Base-by-base conservation (phyloP, 768 basidiomycete species). In the Heimioporus sp. region DNA sequence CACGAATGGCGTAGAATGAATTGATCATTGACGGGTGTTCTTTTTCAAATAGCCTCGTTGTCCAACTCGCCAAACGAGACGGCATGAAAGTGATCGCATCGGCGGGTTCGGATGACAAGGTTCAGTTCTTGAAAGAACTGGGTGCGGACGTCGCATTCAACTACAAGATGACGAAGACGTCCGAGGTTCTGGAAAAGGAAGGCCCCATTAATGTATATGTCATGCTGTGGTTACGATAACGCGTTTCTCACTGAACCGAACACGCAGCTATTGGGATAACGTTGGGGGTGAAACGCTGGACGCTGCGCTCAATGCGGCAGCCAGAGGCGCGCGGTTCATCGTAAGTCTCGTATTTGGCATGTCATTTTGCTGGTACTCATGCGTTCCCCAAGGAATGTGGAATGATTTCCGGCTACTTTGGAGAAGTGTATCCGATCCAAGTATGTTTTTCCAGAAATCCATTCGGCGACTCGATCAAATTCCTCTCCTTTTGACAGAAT, bases 71-170 rank as follows among this genome's bases (percentile, higher is more conserved):
- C 0, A 81, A 82, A 46, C 55, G 58, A 0, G 74, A 78, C n/a
- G 79, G 79, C 4, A 61, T 76, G 20, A 85, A 83, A 58, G 87
- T 90, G 36, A 85, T 91, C 44, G 85, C 79, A 0, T 86, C 82
- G 0, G 83, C 85, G 0, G 86, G 89, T 2, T 79, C 80, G 0
- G 85, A 89, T 19, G 83, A 86, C 47, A 90, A 91, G 66, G 84
- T 90, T 8, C 64, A 72, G 5, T 86, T 78, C 60, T 67, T 86
- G 67, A 76, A 75, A 45, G 74, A 76, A 3, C 57, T 86, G n/a
- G 87, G 86, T 1, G 80, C 81, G 0, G 86, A 90, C 56, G 76
- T 85, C 7, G 81, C 76, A 1, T 88, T 87, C 72, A 87, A 90
- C 65, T 89, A 86, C 70, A 86, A 90, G 74, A 87, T 76, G 0